Evolutionary conservation across 129 eudicot genomes (phyloP).

Genomic region (Chrysanthemum seticuspe): DNA sequence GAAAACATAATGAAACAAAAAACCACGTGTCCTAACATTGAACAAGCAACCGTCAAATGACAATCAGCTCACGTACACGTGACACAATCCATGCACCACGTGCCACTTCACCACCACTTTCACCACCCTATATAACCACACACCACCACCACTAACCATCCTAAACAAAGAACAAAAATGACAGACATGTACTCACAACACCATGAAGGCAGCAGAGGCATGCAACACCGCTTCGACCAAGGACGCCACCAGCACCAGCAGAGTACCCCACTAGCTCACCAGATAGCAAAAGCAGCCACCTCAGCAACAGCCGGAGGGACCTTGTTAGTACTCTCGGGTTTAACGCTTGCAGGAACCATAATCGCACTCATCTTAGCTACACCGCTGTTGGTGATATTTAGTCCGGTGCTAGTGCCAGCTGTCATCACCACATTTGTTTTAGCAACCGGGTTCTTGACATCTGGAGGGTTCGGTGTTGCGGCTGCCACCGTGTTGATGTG

Average conservation of each 20-base stretch:
- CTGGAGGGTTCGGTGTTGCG: constrained; percentile 67
- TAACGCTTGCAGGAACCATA: constrained; percentile 56
- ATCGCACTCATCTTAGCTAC: constrained; percentile 54
- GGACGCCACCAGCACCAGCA: too few relatives aligned
- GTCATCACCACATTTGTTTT: constrained; percentile 38
- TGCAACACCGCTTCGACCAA: too few relatives aligned
- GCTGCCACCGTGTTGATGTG: constrained; percentile 57
- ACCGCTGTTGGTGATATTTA: constrained; percentile 56
- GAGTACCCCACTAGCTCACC: too few relatives aligned
- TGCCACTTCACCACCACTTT: constrained; percentile 31
- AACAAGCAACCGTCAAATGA: constrained; percentile 44
- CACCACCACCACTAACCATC: background rate
- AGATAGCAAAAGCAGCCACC: constrained; percentile 26
- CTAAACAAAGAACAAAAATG: constrained; percentile 26
- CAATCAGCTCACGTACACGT: constrained; percentile 34
- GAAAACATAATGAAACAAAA: constrained; percentile 18
- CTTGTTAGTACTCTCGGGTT: constrained; percentile 52
- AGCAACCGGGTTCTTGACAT: constrained; percentile 51
- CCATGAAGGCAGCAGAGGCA: too few relatives aligned
- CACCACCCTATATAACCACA: constrained; percentile 12
- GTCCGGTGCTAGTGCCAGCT: constrained; percentile 69
- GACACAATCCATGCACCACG: constrained; percentile 35
- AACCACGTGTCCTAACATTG: constrained; percentile 40
- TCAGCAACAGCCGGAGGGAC: constrained; percentile 69
- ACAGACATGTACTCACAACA: constrained; percentile 24